Base-by-base conservation (phyloP, 805 yeast genomes). In the Candida adriatica region DNA sequence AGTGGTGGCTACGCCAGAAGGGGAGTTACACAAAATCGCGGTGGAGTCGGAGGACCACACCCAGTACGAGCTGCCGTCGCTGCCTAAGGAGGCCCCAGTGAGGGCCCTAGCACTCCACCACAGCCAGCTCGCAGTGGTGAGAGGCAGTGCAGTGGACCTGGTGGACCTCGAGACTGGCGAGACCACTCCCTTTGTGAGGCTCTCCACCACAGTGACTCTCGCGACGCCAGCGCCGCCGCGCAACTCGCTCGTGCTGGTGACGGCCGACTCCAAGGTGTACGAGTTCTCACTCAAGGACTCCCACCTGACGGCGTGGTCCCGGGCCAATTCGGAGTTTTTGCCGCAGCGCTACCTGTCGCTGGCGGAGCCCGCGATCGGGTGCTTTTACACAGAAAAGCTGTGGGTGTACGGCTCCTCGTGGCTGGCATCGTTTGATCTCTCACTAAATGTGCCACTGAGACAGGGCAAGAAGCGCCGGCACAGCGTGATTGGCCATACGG, bases 381-480 rank as follows among this genome's bases (percentile, higher is more conserved):
- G 83, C 9, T 84, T 82, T 49, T 49, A 54, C 11, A 43, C 58
- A 2, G 48, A 59, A 20, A 65, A 73, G 34, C 60, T 81, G 11
- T 90, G 96, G 96, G 58, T 86, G n/a, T 87, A 84, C 73, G 94
- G 96, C 2, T 67, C 82, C 14, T 72, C 72, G 31, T 90, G 95
- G 94, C 43, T 88, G 11, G 71, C 80, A 4, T 82, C 71, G 53
- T 68, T 90, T 30, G 90, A 90, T 54, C 57, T 83, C 42, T 54
- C 67, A 7, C 51, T 65, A 32, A 73, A 79, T 47, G 55, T 77
- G 31, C 80, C 84, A 10, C 55, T 67, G 32, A 54, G 41, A 22
- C 53, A 43, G 11, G 40, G 51, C 24, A 37, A 52, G 41, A 63
- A 64, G 42, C 62, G 64, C 46, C 44, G 49, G 27, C 63, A 68